A percentile compares a stretch with the other conserved stretches of the same genome.
phyloP scores from a whole-genome alignment of 139 green algal species.

The Chlamydomonas incerta region DNA sequence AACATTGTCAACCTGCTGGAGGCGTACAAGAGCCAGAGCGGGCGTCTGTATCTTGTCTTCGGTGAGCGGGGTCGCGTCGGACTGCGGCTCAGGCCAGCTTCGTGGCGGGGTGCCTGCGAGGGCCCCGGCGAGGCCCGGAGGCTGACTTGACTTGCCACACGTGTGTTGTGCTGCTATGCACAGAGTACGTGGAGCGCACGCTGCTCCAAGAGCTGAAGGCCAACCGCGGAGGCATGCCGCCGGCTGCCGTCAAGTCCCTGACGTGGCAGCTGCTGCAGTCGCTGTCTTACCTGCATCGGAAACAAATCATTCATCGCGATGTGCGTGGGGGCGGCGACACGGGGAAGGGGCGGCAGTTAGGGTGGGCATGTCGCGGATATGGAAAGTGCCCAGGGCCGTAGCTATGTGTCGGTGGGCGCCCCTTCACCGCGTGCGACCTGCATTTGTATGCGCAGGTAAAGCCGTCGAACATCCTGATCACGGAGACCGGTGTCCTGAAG shows the following conservation, averaged over 20 bases:
- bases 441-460: not conserved
- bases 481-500: not conserved
- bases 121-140: too few relatives aligned
- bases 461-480: not conserved
- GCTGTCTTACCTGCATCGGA: constrained; percentile 39
- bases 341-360: too few relatives aligned
- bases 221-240: constrained; percentile 21
- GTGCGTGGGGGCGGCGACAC: too few relatives aligned
- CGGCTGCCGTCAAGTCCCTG: constrained; percentile 13
- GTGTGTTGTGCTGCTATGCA: too few relatives aligned
- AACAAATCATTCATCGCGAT: constrained; percentile 29
- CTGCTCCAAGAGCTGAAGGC: constrained; percentile 61
- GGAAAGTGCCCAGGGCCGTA: too few relatives aligned
- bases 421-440: too few relatives aligned
- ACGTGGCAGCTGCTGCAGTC: constrained; percentile 50
- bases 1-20: constrained; percentile 84
- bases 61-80: constrained; percentile 7
- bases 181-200: constrained; percentile 77
- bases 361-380: too few relatives aligned
- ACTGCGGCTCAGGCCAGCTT: too few relatives aligned
- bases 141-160: too few relatives aligned
- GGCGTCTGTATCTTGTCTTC: constrained; percentile 82
- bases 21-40: constrained; percentile 65
- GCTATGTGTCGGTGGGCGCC: too few relatives aligned
- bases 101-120: too few relatives aligned